Conservation (phyloP, 257 asterid genomes). For the Sherardia arvensis region DNA sequence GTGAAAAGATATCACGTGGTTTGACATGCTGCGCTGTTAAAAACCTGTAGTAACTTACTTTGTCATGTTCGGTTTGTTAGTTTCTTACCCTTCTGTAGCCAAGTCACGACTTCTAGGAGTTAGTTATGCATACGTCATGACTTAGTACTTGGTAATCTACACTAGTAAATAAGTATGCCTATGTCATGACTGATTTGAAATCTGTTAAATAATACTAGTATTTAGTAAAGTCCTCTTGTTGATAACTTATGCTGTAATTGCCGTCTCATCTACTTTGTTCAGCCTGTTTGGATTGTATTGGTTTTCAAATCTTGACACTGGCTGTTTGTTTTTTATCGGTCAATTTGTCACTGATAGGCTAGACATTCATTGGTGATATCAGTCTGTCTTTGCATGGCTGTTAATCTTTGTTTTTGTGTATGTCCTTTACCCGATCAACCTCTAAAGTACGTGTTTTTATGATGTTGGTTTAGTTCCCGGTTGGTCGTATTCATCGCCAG, state of each 20-base stretch:
- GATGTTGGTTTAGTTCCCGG: constrained; percentile 53
- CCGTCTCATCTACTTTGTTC: background rate
- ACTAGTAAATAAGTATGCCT: too few species aligned
- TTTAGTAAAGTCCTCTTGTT: background rate
- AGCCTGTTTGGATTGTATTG: background rate
- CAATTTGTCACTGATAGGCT: background rate
- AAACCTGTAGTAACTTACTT: too few species aligned
- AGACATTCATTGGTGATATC: background rate
- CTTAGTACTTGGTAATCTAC: too few species aligned
- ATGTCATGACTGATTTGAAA: background rate
- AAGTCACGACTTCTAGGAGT: too few species aligned
- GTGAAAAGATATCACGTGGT: too few species aligned
- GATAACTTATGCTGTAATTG: background rate
- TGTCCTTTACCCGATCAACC: too few species aligned
- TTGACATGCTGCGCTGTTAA: too few species aligned
- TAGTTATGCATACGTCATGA: too few species aligned
- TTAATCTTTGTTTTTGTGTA: too few species aligned
- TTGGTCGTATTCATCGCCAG: constrained; percentile 93
- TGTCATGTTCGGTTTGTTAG: background rate
- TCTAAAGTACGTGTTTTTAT: background rate
- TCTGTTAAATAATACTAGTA: background rate
- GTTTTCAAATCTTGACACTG: too few species aligned
- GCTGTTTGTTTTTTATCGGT: background rate
- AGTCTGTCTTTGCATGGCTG: too few species aligned
- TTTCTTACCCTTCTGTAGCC: background rate